Evolutionary conservation across 1,284 basidiomycete genomes (phyloP).

Genomic region (Lentinus polychrous): DNA sequence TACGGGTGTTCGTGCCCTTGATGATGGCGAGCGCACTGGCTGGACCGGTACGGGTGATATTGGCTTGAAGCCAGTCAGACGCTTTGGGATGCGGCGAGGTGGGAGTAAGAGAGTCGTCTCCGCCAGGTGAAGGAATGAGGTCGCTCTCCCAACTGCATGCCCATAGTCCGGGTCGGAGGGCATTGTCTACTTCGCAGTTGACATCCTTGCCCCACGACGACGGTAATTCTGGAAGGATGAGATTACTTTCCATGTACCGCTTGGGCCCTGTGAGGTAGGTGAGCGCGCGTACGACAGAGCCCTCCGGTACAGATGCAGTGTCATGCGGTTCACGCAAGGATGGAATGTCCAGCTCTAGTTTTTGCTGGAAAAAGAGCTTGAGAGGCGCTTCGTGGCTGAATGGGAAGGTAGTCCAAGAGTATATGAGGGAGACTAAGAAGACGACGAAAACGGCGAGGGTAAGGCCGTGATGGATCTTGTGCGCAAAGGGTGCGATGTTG

Average conservation of each 20-base stretch:
- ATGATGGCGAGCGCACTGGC: slow-evolving; percentile 28
- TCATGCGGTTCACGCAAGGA: slow-evolving; percentile 7
- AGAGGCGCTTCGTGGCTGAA: slow-evolving; percentile 53
- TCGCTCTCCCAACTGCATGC: slow-evolving; percentile 31
- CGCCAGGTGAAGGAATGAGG: slow-evolving; percentile 27
- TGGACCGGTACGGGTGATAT: not conserved
- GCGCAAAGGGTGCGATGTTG: slow-evolving; percentile 54
- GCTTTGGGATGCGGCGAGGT: not conserved
- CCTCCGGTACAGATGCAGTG: slow-evolving; percentile 9
- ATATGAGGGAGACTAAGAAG: slow-evolving; percentile 38
- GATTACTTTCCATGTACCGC: slow-evolving; percentile 31
- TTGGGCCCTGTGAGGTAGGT: slow-evolving; percentile 41
- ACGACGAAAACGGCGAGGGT: slow-evolving; percentile 33
- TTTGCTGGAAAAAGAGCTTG: slow-evolving; percentile 63
- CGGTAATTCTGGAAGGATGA: slow-evolving; percentile 42
- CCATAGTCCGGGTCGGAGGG: slow-evolving; percentile 15
- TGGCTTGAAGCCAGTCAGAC: slow-evolving; percentile 10
- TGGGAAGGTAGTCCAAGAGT: slow-evolving; percentile 47
- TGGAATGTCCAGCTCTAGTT: slow-evolving; percentile 32
- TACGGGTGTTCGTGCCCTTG: slow-evolving; percentile 44
- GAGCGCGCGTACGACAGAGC: slow-evolving; percentile 12
- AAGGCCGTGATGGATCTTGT: slow-evolving; percentile 43
- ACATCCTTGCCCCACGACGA: slow-evolving; percentile 33
- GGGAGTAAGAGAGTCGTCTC: slow-evolving; percentile 6
- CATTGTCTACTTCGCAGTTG: slow-evolving; percentile 11